A percentile compares a stretch with the other conserved stretches of the same genome.
Conservation (phyloP, 495 filamentous ascomycete genomes). For the Parmelia sp. region DNA sequence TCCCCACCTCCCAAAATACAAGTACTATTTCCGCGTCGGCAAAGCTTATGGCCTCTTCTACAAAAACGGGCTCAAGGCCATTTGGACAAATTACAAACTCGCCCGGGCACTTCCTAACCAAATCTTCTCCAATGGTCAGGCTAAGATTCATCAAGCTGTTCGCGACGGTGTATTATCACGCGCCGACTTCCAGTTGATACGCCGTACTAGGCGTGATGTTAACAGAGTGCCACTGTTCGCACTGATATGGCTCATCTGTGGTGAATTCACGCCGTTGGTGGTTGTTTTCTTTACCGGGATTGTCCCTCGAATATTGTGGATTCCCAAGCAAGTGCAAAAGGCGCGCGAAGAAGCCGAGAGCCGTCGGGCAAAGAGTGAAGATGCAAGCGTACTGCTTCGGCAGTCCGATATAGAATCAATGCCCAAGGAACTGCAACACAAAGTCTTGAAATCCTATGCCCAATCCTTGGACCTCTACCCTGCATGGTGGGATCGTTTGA, state of each 20-base stretch:
- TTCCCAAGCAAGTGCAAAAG: conserved; percentile 64
- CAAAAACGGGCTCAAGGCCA: conserved; percentile 70
- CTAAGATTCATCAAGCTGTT: conserved; percentile 29
- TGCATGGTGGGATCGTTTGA: conserved; percentile 38
- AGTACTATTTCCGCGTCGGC: conserved; percentile 36
- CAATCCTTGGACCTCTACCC: conserved; percentile 40
- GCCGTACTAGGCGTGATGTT: conserved; percentile 60
- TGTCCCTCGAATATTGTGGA: conserved; percentile 72
- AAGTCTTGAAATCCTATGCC: conserved; percentile 30
- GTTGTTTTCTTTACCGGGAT: conserved; percentile 58
- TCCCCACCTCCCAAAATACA: conserved; percentile 14
- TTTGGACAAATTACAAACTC: conserved; percentile 50
- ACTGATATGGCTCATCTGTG: conserved; percentile 65
- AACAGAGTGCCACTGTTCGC: conserved; percentile 69
- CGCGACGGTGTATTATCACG: conserved; percentile 42
- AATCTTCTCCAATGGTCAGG: conserved; percentile 34
- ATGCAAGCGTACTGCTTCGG: background rate
- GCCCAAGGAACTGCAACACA: conserved; percentile 17
- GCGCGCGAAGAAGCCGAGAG: conserved; percentile 46
- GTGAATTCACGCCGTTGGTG: conserved; percentile 77
- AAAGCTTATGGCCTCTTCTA: conserved; percentile 64
- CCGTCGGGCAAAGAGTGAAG: conserved; percentile 27
- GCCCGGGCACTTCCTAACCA: conserved; percentile 34
- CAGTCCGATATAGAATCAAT: background rate
- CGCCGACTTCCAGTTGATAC: conserved; percentile 58